Evolutionary conservation across 257 asterid species (phyloP).

Genomic region (Marsdenia floribunda): DNA sequence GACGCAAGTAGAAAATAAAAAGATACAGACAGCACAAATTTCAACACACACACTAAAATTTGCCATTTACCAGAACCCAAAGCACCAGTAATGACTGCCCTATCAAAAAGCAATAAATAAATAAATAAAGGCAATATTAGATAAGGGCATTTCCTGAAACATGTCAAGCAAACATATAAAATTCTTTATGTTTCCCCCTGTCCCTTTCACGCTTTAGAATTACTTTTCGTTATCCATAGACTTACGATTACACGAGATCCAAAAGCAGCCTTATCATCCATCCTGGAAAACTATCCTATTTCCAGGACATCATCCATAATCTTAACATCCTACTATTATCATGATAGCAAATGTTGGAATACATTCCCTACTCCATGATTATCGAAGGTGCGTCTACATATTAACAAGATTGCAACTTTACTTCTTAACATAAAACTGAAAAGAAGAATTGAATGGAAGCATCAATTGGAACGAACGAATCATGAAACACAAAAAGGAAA

Average conservation of each 20-base stretch:
- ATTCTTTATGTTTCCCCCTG: background rate
- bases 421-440: background rate
- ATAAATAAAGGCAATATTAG: no score
- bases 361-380: background rate
- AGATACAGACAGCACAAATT: background rate
- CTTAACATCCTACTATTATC: background rate
- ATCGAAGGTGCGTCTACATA: background rate
- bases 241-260: no score
- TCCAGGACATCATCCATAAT: background rate
- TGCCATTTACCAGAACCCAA: background rate
- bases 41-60: background rate
- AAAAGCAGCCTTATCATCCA: no score
- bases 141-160: background rate
- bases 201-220: background rate
- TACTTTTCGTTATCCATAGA: no score
- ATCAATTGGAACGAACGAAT: background rate
- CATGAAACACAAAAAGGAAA: no score
- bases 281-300: background rate
- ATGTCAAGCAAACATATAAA: background rate
- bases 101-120: background rate
- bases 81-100: background rate
- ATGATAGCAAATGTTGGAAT: background rate
- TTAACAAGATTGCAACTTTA: constrained; percentile 8
- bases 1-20: background rate
- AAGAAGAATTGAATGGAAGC: background rate